Percentiles rank a stretch among this genome's conserved stretches.
Evolutionary conservation across 1,284 basidiomycete genomes (phyloP).

Genomic region (Apiotrichum mycotoxinovorans): DNA sequence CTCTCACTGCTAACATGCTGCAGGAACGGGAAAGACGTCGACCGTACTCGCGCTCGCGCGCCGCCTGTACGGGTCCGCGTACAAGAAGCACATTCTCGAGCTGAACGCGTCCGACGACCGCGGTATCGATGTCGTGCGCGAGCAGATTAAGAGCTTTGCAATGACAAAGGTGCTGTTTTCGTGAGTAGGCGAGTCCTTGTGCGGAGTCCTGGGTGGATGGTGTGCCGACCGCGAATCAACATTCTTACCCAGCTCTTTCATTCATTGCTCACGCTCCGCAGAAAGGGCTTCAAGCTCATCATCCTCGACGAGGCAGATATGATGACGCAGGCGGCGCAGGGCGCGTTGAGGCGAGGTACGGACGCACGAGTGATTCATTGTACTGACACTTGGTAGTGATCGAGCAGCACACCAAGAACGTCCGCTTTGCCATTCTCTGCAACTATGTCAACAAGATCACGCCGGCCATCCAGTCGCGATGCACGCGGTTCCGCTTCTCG

Average conservation of each 20-base stretch:
- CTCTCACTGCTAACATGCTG: not conserved
- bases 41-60: slow-evolving; percentile 96
- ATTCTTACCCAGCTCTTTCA: too few relatives aligned
- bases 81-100: slow-evolving; percentile 88
- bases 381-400: slow-evolving; percentile 64
- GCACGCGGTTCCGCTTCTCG: slow-evolving; percentile 96
- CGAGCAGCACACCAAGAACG: slow-evolving; percentile 97
- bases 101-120: slow-evolving; percentile 98
- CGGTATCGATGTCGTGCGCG: slow-evolving; percentile 96
- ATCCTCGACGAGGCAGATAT: slow-evolving; percentile 98
- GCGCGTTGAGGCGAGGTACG: slow-evolving; percentile 78
- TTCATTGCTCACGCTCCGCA: too few relatives aligned
- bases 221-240: too few relatives aligned
- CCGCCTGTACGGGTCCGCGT: slow-evolving; percentile 77
- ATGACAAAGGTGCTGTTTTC: slow-evolving; percentile 82
- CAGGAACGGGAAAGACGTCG: slow-evolving; percentile 89
- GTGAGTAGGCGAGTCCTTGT: slow-evolving; percentile 32
- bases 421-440: slow-evolving; percentile 99
- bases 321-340: slow-evolving; percentile 98
- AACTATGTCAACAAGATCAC: slow-evolving; percentile 99
- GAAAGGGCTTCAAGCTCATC: slow-evolving; percentile 95
- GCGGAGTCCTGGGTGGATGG: not conserved
- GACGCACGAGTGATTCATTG: too few relatives aligned
- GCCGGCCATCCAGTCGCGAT: slow-evolving; percentile 96
- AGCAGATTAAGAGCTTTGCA: slow-evolving; percentile 98